A percentile compares a stretch with the other conserved stretches of the same genome.
Conservation (phyloP, 1,284 basidiomycete genomes). For the Malassezia obtusa region DNA sequence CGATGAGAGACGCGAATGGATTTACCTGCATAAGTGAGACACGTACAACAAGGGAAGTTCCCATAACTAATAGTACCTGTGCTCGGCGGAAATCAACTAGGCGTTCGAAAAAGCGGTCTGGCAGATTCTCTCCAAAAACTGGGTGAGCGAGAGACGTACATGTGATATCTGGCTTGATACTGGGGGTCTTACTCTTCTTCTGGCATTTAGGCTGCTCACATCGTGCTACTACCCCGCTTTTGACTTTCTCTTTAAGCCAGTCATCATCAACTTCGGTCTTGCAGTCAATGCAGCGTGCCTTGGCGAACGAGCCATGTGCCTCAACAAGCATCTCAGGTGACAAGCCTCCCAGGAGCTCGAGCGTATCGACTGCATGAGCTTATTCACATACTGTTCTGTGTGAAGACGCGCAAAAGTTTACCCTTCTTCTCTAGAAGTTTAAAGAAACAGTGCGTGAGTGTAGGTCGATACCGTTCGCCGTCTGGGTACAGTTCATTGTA, state of each 20-base stretch:
- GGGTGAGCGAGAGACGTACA: slow-evolving; percentile 14
- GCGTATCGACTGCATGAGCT: slow-evolving; percentile 63
- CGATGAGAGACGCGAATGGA: slow-evolving; percentile 54
- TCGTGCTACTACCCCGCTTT: slow-evolving; percentile 29
- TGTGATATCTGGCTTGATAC: slow-evolving; percentile 48
- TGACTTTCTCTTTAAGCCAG: slow-evolving; percentile 33
- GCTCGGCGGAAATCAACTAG: slow-evolving; percentile 53
- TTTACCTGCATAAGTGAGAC: slow-evolving; percentile 45
- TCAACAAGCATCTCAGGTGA: slow-evolving; percentile 68
- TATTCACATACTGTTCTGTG: slow-evolving; percentile 53
- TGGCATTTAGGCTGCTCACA: slow-evolving; percentile 25
- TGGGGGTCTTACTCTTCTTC: slow-evolving; percentile 9
- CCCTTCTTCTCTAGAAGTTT: slow-evolving; percentile 60
- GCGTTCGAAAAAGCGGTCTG: slow-evolving; percentile 35
- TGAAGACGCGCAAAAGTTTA: slow-evolving; percentile 66
- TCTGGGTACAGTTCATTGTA: slow-evolving; percentile 78
- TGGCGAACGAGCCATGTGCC: slow-evolving; percentile 68
- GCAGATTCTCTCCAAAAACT: slow-evolving; percentile 45
- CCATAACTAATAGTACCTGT: slow-evolving; percentile 81
- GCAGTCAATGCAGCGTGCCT: slow-evolving; percentile 33
- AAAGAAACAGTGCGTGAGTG: slow-evolving; percentile 81
- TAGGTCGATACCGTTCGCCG: slow-evolving; percentile 63
- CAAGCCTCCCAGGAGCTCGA: slow-evolving; percentile 76
- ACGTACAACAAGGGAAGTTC: slow-evolving; percentile 65
- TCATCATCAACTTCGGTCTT: slow-evolving; percentile 20